Conservation (phyloP, 179 eudicot genomes). For the Actinidia chinensis region DNA sequence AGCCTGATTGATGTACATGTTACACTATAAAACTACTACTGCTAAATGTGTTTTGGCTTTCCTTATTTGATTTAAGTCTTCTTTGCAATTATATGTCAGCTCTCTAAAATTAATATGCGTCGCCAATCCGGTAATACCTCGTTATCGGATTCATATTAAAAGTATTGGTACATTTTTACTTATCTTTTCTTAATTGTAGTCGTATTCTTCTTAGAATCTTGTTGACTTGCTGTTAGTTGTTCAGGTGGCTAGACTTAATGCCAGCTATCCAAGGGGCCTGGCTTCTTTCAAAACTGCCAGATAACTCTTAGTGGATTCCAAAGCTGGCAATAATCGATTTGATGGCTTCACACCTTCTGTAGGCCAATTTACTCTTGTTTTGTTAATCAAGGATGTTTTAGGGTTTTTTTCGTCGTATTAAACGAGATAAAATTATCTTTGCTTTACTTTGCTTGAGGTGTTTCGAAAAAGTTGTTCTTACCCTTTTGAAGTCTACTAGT, state of each 20-base stretch:
- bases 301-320: conserved; percentile 84
- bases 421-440: not conserved
- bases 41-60: not conserved
- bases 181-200: not conserved
- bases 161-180: not conserved
- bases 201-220: not conserved
- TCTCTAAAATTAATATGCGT: not conserved
- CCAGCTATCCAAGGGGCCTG: conserved; percentile 88
- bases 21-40: not conserved
- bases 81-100: not conserved
- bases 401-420: not conserved
- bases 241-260: conserved; percentile 72
- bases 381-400: not conserved
- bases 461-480: not conserved
- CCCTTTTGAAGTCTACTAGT: not conserved
- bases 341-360: conserved; percentile 95
- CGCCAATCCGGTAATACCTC: not conserved
- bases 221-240: conserved; percentile 22
- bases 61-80: not conserved
- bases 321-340: conserved; percentile 89
- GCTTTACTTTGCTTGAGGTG: not conserved
- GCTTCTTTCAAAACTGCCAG: conserved; percentile 73
- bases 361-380: conserved; percentile 36
- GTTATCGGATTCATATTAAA: conserved; percentile 4
- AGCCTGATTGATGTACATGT: not conserved